Percentiles rank a stretch among this genome's conserved stretches.
Conservation (phyloP, 495 filamentous ascomycete genomes). For the Rusavskia elegans region DNA sequence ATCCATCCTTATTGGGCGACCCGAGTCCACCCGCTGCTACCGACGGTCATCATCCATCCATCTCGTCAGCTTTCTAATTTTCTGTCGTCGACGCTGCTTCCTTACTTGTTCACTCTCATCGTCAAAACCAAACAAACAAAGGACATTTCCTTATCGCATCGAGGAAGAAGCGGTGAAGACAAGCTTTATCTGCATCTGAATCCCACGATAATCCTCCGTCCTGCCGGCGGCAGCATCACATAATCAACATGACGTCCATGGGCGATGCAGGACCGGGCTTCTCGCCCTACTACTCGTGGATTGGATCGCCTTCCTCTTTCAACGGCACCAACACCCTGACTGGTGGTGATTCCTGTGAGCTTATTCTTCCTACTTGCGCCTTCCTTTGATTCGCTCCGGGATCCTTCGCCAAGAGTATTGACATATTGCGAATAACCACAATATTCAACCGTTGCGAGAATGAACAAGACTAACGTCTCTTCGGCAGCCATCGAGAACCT, state of each 20-base stretch:
- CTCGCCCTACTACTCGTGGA: slow-evolving; percentile 48
- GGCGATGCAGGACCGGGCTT: slow-evolving; percentile 1
- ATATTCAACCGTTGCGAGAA: background rate
- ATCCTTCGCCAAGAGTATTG: background rate
- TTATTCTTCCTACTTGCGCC: slow-evolving; percentile 10
- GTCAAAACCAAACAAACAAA: no score
- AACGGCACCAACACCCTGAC: slow-evolving; percentile 53
- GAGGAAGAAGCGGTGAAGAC: background rate
- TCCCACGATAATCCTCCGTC: slow-evolving; percentile 1
- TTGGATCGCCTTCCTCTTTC: slow-evolving; percentile 59
- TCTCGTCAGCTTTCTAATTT: background rate
- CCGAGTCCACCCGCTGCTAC: no score
- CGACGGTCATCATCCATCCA: background rate
- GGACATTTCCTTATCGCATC: background rate
- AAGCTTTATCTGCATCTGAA: background rate
- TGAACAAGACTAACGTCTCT: background rate
- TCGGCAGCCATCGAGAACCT: slow-evolving; percentile 50
- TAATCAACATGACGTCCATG: background rate
- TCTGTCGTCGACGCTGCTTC: background rate
- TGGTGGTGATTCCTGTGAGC: slow-evolving; percentile 73
- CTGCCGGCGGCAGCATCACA: background rate
- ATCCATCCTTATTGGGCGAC: no score
- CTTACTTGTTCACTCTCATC: background rate
- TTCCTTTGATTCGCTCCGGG: background rate
- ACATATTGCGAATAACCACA: background rate